Base-by-base conservation (phyloP, 805 yeast species). In the Blastobotrys peoriensis region DNA sequence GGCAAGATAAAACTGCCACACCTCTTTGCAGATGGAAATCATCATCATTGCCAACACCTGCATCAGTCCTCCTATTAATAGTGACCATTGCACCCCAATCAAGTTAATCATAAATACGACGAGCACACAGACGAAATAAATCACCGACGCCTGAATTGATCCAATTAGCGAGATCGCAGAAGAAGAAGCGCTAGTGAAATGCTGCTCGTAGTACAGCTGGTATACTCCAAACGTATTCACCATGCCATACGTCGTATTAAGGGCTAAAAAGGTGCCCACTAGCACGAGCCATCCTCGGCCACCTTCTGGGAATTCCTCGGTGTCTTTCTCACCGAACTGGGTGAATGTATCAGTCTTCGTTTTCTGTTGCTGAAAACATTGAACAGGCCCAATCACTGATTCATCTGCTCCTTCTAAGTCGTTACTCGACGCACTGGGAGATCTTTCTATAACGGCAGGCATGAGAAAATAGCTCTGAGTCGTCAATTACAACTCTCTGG, bases 211-310 rank as follows among this genome's bases (percentile, higher is more conserved):
- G 53, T 69, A 74, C 35, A 71, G 64, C 41, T 77, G 71, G 53
- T 74, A 79, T 5, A 77, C 74, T 21, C 82, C 83, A 57, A 65
- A 78, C 2, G 75, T 66, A 22, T 78, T 73, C 44, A 74, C 74
- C 60, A 76, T 66, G 13, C 84, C 84, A 71, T 76, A 78, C 0
- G 80, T 71, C 44, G 73, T 57, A 50, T 71, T 52, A 69, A 67
- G 56, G 58, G 66, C 53, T 13, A 70, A 61, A 62, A 74, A 69
- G 0, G 68, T 68, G 16, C 73, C 74, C 2, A 68, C 35, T 0
- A 75, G 71, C 15, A 73, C 74, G 8, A 72, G 55, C 79, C 79
- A 76, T 0, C 75, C 79, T 20, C 49, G 40, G 3, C 77, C 72
- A 4, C 71, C 68, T 33, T 76, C 78, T 10, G 70, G 70, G 33